Base-by-base conservation (phyloP, 2,329 filamentous ascomycete species). In the Cladobotryum protrusum region DNA sequence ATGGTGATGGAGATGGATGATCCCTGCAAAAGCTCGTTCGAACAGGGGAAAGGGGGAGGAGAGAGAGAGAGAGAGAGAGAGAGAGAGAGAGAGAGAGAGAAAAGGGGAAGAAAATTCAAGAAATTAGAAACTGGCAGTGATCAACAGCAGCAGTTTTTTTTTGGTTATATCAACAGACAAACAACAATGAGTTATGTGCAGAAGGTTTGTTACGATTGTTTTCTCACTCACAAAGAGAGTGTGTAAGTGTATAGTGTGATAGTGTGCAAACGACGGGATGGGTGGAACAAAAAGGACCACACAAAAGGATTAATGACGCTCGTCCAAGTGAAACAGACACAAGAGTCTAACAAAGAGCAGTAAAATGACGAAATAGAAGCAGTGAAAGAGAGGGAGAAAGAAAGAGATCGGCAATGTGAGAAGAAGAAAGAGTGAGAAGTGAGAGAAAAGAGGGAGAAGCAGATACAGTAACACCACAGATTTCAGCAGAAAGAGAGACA, bases 361-460 rank as follows among this genome's bases (percentile, higher is more conserved):
- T 5, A 24, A 4, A 19, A 33, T 45, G 17, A 34, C 14, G 35
- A 37, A 17, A 37, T n/a, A 37, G 35, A 40, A 37, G 36, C 36
- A 34, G 19, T 45, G 14, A 29, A 9, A 34, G 41, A 46, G 43
- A 40, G 33, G 48, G 42, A 35, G 43, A 52, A 47, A 56, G 49
- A 56, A 54, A 53, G 45, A 58, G 45, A 58, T 52, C 43, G 45
- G 49, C 52, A 11, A 52, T 17, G 45, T 29, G 17, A 39, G 18
- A 46, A 33, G 18, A 46, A 33, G 49, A 56, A 47, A 53, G 39
- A 56, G 42, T 54, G 45, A 47, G 47, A 54, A 52, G 49, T 37
- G 45, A 48, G 44, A 43, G 52, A 52, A 43, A 53, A 52, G 37
- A 34, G 33, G 14, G 36, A 40, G 36, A 19, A 39, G 49, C 34